phyloP scores from a whole-genome alignment of 202 grass and related monocot genomes.

The Eragrostis tef region DNA sequence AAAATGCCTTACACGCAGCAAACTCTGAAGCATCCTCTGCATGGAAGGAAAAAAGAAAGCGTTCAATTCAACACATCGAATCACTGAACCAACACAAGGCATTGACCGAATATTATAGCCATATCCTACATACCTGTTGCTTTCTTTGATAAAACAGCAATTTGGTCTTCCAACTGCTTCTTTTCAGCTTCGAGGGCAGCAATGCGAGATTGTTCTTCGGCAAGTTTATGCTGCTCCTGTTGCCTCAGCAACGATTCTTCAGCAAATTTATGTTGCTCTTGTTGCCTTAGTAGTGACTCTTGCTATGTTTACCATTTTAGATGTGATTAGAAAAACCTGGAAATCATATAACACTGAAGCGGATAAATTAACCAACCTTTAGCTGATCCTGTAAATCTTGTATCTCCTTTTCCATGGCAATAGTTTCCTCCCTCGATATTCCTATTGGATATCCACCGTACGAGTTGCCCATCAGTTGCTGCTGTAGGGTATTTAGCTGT shows the following conservation, averaged over 20 bases:
- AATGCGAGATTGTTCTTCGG: conserved; percentile 61
- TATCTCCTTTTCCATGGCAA: conserved; percentile 88
- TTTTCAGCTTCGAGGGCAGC: conserved; percentile 69
- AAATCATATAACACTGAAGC: conserved; percentile 13
- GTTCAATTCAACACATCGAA: conserved; percentile 16
- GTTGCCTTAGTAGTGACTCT: conserved; percentile 61
- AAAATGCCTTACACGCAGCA: conserved; percentile 71
- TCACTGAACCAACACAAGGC: neutral
- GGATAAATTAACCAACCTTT: conserved; percentile 50
- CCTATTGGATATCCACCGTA: conserved; percentile 58
- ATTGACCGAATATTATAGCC: conserved; percentile 21
- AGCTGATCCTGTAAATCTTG: conserved; percentile 75
- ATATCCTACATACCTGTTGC: conserved; percentile 64
- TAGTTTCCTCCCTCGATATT: conserved; percentile 53
- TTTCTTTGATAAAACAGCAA: conserved; percentile 68
- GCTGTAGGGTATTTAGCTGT: conserved; percentile 80
- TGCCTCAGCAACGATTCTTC: conserved; percentile 70
- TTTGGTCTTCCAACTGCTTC: conserved; percentile 74
- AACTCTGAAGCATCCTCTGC: conserved; percentile 85
- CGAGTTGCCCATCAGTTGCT: conserved; percentile 63
- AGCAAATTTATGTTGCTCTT: conserved; percentile 70
- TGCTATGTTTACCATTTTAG: conserved; percentile 57
- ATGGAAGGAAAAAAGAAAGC: conserved; percentile 45
- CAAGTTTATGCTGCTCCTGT: conserved; percentile 74
- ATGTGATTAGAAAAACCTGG: conserved; percentile 38